These are phyloP conservation scores for Arabis hirsuta DNA, from an alignment of 345 rosid genomes.

Conservation along the genomic window DNA sequence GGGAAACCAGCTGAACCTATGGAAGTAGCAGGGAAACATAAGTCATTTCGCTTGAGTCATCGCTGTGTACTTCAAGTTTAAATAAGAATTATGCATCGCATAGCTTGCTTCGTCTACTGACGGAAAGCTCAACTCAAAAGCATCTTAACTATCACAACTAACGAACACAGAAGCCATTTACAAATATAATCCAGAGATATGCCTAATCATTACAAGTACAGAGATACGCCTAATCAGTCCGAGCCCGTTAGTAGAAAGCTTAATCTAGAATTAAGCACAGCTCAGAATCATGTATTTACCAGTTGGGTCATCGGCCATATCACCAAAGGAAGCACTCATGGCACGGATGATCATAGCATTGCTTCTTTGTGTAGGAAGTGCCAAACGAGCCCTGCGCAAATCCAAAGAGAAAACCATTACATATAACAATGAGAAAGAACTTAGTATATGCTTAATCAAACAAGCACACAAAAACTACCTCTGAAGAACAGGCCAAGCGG, in stretches of 20 bases:
- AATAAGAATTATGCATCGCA: neutral
- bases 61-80: neutral
- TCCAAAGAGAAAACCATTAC: constrained; percentile 21
- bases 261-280: neutral
- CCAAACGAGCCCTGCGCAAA: constrained; percentile 41
- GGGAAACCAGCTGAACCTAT: constrained; percentile 71
- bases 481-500: constrained; percentile 32
- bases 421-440: constrained; percentile 7
- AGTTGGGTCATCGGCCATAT: constrained; percentile 55
- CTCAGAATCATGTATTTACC: constrained; percentile 44
- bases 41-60: constrained; percentile 2
- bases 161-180: neutral
- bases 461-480: constrained; percentile 50
- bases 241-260: constrained; percentile 1
- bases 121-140: constrained; percentile 7
- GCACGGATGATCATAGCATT: constrained; percentile 54
- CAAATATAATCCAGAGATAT: neutral
- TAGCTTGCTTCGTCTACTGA: neutral
- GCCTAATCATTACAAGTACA: too few species aligned
- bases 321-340: constrained; percentile 83
- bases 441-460: constrained; percentile 12
- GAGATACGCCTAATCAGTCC: neutral
- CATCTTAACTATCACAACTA: neutral
- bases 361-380: constrained; percentile 45
- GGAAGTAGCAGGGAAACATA: constrained; percentile 22